Evolutionary conservation across 1,284 basidiomycete genomes (phyloP), one percentile per base, ranked within the genome.

Genomic region (Microbotryum saponariae): DNA sequence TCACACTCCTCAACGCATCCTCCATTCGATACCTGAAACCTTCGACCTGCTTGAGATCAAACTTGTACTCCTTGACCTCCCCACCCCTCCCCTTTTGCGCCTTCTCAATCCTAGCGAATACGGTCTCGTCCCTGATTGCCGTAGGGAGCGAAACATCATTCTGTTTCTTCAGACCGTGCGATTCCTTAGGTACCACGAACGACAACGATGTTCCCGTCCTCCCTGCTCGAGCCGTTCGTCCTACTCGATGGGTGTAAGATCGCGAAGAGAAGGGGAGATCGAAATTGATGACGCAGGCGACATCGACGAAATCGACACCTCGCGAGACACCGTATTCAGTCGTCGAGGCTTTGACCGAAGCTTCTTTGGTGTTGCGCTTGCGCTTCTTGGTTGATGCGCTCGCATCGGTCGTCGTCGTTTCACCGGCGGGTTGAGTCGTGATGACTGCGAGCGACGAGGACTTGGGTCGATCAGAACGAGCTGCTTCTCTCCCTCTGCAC

Each of bases 1-100:
- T 98, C 27, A 97, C 92, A 56, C 86, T 83, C 67, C 91, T 81
- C 69, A 98, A 75, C 2, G 91, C 96, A 75, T 98, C 96, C 73
- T 93, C 89, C 91, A 97, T 97, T 57, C 96, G 83, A 77, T 99
- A 99, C 69, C 93, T 80, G 79, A 99, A 99, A n/a, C 91, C 92
- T 71, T 97, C 92, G 48, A 97, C 90, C 78, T 96, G 86, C 76
- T 85, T 82, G 88, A 89, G 85, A 75, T 97, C 91, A 73, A 97
- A 89, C 47, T 85, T 83, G 78, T 96, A 99, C 75, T 92, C 91
- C 74, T 89, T 88, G 67, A 97, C 82, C 68, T 87, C 83, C 59
- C 84, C 85, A 31, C 86, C 88, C 59, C 83, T 77, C 6, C 78
- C 83, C 73, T 88, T 85, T 53, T 78, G 76, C 73, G 87, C 83